A percentile compares a stretch with the other conserved stretches of the same genome.
Conservation (phyloP, 257 asterid species). For the Nicotiana otophora region DNA sequence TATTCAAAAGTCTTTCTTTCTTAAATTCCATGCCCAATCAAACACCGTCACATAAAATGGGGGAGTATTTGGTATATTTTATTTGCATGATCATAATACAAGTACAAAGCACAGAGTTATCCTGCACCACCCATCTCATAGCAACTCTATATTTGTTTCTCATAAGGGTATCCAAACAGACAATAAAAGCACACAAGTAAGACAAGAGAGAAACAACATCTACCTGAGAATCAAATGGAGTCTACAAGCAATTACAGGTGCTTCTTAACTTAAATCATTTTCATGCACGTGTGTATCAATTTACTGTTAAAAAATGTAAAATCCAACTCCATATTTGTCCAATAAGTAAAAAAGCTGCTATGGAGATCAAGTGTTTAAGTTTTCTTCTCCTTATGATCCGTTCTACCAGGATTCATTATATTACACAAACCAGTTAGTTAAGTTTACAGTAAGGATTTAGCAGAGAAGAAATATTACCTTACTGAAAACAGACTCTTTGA, state of each 20-base stretch:
- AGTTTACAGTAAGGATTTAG: not conserved
- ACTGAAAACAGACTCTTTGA: slow-evolving; percentile 53
- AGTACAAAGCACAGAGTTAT: not conserved
- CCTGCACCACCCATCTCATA: not conserved
- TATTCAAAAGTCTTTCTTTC: too few relatives aligned
- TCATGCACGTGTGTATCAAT: not conserved
- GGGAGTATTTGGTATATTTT: too few relatives aligned
- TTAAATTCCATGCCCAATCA: too few relatives aligned
- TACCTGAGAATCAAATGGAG: not conserved
- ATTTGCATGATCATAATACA: not conserved
- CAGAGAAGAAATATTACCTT: slow-evolving; percentile 47
- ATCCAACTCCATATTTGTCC: not conserved
- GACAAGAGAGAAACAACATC: not conserved
- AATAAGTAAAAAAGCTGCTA: not conserved
- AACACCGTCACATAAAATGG: too few relatives aligned
- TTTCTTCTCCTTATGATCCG: not conserved
- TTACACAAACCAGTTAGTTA: not conserved
- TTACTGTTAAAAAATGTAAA: not conserved
- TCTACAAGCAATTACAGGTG: not conserved
- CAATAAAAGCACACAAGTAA: not conserved
- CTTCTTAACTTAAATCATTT: not conserved
- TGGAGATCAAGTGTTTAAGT: not conserved
- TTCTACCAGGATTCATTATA: not conserved
- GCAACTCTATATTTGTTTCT: not conserved
- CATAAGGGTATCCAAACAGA: not conserved